A percentile compares a stretch with the other conserved stretches of the same genome.
Evolutionary conservation across 805 yeast genomes (phyloP).

Genomic region (Starmerella kuoi): DNA sequence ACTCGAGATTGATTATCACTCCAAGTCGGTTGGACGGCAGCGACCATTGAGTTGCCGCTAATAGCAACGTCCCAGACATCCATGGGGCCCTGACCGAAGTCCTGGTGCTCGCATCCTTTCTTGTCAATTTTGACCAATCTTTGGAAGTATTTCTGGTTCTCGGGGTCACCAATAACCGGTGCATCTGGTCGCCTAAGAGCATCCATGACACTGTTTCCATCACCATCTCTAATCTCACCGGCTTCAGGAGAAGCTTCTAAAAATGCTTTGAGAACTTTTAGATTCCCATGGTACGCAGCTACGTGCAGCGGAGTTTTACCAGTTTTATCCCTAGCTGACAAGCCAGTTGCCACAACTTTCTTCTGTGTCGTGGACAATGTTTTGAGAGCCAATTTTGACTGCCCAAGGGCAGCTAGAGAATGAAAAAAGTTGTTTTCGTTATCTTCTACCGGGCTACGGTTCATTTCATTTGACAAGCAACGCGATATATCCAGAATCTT

Average conservation of each 20-base stretch:
- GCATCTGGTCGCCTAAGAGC: conserved; percentile 15
- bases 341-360: conserved; percentile 10
- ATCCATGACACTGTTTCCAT: conserved; percentile 16
- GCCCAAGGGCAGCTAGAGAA: conserved; percentile 21
- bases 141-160: conserved; percentile 1
- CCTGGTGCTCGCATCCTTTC: conserved; percentile 1
- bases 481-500: neutral
- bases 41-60: conserved; percentile 8
- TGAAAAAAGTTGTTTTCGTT: conserved; percentile 21
- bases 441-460: conserved; percentile 9
- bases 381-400: conserved; percentile 10
- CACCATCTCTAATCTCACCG: conserved; percentile 11
- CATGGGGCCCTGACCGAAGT: conserved; percentile 9
- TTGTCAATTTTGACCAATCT: conserved; percentile 9
- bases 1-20: neutral
- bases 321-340: conserved; percentile 17
- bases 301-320: conserved; percentile 23
- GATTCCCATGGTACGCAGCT: conserved; percentile 21
- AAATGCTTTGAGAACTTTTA: conserved; percentile 15
- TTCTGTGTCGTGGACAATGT: conserved; percentile 12
- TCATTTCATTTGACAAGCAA: conserved; percentile 6
- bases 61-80: conserved; percentile 18
- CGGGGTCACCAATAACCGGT: conserved; percentile 8
- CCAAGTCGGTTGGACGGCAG: conserved; percentile 10
- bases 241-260: conserved; percentile 20